Conservation (phyloP, 2,329 filamentous ascomycete species). For the Monosporascus sp. region DNA sequence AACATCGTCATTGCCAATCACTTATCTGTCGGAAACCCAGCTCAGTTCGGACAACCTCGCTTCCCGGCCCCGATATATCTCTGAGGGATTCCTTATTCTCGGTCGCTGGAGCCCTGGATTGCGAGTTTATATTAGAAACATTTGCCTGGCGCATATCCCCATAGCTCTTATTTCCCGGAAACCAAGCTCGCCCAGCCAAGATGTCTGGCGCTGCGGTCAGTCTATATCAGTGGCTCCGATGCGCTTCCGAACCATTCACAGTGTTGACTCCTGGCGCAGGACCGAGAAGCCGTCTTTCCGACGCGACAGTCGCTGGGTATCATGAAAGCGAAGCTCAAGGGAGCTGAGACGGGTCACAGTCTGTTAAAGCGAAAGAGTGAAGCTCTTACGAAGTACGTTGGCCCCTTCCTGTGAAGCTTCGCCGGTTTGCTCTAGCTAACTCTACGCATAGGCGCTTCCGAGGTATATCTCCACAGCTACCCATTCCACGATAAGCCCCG, state of each 20-base stretch:
- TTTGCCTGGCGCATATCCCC: not conserved
- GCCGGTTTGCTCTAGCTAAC: slow-evolving; percentile 5
- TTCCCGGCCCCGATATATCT: no score
- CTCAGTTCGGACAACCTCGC: no score
- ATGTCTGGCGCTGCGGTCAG: slow-evolving; percentile 52
- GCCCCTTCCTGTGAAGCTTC: not conserved
- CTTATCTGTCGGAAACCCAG: no score
- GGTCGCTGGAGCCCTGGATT: no score
- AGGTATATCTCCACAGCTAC: slow-evolving; percentile 49
- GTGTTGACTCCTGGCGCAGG: slow-evolving; percentile 44
- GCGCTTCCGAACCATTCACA: not conserved
- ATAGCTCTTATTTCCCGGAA: not conserved
- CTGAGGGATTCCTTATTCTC: no score
- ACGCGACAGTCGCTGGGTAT: slow-evolving; percentile 93
- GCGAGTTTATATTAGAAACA: no score
- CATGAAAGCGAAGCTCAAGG: slow-evolving; percentile 98
- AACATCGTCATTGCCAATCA: no score
- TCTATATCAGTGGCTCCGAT: slow-evolving; percentile 3
- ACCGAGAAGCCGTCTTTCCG: slow-evolving; percentile 93
- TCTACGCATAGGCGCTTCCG: slow-evolving; percentile 65
- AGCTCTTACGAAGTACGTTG: slow-evolving; percentile 83
- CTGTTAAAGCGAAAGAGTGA: slow-evolving; percentile 97
- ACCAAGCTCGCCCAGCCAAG: slow-evolving; percentile 12
- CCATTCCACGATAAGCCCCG: not conserved
- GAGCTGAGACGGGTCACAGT: slow-evolving; percentile 84